These are phyloP conservation scores for Anthracocystis walkeri DNA, from an alignment of 1,284 basidiomycete genomes.

Conservation along the genomic window DNA sequence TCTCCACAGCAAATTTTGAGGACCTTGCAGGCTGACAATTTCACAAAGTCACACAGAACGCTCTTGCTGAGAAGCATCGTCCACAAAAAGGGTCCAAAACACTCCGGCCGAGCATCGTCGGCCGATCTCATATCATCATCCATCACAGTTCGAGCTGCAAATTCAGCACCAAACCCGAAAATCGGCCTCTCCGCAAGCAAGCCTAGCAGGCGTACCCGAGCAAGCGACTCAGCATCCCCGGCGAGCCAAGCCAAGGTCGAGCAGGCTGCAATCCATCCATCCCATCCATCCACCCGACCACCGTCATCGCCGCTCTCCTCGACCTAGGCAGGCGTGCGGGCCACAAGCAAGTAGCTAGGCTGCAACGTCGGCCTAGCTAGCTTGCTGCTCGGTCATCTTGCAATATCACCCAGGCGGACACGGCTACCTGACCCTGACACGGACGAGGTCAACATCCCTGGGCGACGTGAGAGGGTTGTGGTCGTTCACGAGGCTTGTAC, in stretches of 20 bases:
- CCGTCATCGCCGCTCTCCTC: neutral
- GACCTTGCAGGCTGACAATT: constrained; percentile 4
- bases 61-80: neutral
- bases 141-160: neutral
- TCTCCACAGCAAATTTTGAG: constrained; percentile 5
- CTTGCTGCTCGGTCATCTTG: neutral
- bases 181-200: neutral
- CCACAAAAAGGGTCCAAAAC: constrained; percentile 3
- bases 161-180: neutral
- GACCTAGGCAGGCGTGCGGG: neutral
- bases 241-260: neutral
- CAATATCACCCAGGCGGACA: neutral
- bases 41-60: neutral
- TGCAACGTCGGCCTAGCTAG: constrained; percentile 8
- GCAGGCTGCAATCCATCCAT: neutral
- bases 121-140: constrained; percentile 12
- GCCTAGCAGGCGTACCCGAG: neutral
- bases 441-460: neutral
- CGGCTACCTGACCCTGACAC: neutral
- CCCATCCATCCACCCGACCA: constrained; percentile 3
- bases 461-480: neutral
- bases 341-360: neutral
- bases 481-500: neutral
- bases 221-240: too few species aligned
- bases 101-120: constrained; percentile 20